phyloP scores from a whole-genome alignment of 139 green algal species.

The Tetraselmis chui region DNA sequence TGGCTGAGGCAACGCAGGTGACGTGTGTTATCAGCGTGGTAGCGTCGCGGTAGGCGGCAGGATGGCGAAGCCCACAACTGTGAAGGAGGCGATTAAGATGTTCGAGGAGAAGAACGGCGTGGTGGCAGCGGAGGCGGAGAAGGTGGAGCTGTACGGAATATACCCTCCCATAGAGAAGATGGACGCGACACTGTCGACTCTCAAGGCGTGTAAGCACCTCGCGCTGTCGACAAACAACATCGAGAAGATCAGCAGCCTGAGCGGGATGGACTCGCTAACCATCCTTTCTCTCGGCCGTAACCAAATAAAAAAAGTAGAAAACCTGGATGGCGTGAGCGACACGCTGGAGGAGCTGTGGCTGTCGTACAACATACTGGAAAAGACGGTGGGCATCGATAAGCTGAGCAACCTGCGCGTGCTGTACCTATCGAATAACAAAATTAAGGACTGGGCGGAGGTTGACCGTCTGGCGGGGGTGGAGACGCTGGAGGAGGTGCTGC shows the following conservation, averaged over 20 bases:
- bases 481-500: conserved; percentile 76
- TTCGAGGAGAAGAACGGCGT: conserved; percentile 62
- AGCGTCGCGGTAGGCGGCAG: background rate
- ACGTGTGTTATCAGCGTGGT: too few species aligned
- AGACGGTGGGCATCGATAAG: conserved; percentile 69
- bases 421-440: conserved; percentile 85
- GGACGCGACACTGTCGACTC: conserved; percentile 70
- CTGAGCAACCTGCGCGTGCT: conserved; percentile 72
- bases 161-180: conserved; percentile 87
- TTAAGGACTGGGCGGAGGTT: conserved; percentile 69
- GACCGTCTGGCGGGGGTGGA: conserved; percentile 56
- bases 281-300: conserved; percentile 85
- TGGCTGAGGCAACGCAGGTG: too few species aligned
- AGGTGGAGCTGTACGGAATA: conserved; percentile 74
- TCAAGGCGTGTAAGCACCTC: conserved; percentile 83
- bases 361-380: conserved; percentile 87
- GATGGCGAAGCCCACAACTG: conserved; percentile 54
- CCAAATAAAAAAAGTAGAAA: conserved; percentile 91
- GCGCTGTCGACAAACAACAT: conserved; percentile 93
- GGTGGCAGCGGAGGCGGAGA: conserved; percentile 54
- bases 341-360: conserved; percentile 92
- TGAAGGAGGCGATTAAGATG: conserved; percentile 80
- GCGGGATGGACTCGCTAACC: conserved; percentile 68
- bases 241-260: conserved; percentile 80
- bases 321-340: conserved; percentile 75